These are phyloP conservation scores for Incumbomyces delicatus DNA, from an alignment of 2,329 filamentous ascomycete species.

Conservation along the genomic window DNA sequence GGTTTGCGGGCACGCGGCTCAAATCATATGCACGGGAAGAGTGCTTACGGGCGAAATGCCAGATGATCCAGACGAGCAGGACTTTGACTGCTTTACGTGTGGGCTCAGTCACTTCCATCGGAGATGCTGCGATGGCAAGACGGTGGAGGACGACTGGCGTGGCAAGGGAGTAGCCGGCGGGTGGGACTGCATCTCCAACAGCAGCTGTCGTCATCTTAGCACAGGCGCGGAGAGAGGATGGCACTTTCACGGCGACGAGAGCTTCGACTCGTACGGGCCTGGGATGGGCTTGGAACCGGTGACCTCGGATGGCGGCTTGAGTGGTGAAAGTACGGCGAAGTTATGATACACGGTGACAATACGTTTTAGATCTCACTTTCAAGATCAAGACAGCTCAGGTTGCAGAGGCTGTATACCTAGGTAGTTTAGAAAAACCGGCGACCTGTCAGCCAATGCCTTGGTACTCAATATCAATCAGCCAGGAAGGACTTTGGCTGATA, in stretches of 20 bases:
- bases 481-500: no score
- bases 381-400: no score
- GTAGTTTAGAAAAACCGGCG: no score
- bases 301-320: conserved; percentile 8
- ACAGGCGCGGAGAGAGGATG: conserved; percentile 81
- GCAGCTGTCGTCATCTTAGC: conserved; percentile 73
- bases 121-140: conserved; percentile 24
- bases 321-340: conserved; percentile 2
- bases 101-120: conserved; percentile 61
- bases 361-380: no score
- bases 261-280: conserved; percentile 28
- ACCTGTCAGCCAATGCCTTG: no score
- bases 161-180: conserved; percentile 51
- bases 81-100: conserved; percentile 79
- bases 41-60: conserved; percentile 72
- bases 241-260: conserved; percentile 40
- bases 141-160: conserved; percentile 18
- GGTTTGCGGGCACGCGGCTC: conserved; percentile 82
- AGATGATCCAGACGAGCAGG: conserved; percentile 58
- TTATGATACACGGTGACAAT: neutral
- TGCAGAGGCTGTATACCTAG: no score
- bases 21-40: conserved; percentile 76
- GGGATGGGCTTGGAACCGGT: conserved; percentile 24
- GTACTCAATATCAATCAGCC: no score
- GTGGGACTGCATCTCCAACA: conserved; percentile 72